Base-by-base conservation (phyloP, 2,329 filamentous ascomycete species). In the Ceratocystis variospora region DNA sequence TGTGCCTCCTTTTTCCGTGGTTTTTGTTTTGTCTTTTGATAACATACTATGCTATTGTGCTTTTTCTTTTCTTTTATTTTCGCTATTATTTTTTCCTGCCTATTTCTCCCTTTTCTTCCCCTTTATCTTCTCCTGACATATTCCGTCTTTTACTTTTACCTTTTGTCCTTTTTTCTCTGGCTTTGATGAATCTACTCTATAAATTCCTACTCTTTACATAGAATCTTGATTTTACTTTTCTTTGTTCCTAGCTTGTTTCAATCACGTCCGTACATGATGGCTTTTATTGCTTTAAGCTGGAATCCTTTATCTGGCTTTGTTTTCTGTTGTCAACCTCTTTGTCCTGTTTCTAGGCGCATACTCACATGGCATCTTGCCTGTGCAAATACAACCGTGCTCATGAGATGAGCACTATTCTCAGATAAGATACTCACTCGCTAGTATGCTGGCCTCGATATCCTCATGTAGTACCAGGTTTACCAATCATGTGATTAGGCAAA, bases 201-300 rank as follows among this genome's bases (percentile, higher is more conserved):
- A 62, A 44, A 45, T 5, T 44, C 46, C n/a, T 45, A 37, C 33
- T 12, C 61, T 62, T 37, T 45, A 37, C 33, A 37, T 61, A 44
- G 53, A 33, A 46, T 44, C 8, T 48, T 10, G 64, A 33, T 25
- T 61, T 61, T 37, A 37, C 25, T 31, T 65, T 46, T 65, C 25
- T 31, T 37, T 55, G 53, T 41, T 65, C 17, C 28, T 65, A 8
- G 45, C 28, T 31, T 59, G 6, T 50, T 65, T 46, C 41, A 33
- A 22, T 41, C 25, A n/a, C 22, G n/a, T 19, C 46, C 33, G 50
- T 57, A 57, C 50, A 57, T 57, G 50, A 28, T 57, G 17, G 7
- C 33, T 37, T 37, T 3, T 37, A 37, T 37, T 37, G 33, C 33
- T 37, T 37, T 10, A 4, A 33, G 8, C 19, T 57, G 7, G 8